phyloP scores from a whole-genome alignment of 2,329 filamentous ascomycete genomes.

The Aspergillus sp. region DNA sequence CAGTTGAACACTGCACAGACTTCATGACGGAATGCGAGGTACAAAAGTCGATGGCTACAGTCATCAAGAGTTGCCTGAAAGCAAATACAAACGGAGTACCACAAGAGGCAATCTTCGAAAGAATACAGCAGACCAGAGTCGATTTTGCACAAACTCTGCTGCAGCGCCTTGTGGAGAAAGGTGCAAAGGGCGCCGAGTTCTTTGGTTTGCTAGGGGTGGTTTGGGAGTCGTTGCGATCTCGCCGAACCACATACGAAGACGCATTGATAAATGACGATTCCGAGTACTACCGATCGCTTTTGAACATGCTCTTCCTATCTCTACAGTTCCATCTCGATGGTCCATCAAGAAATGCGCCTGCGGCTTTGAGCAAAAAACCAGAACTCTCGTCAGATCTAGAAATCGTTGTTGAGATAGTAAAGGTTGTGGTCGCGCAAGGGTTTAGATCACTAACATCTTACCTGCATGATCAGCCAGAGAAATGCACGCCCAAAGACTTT shows the following conservation, averaged over 20 bases:
- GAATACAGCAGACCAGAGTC: slow-evolving; percentile 74
- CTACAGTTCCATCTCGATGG: slow-evolving; percentile 59
- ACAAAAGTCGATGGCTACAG: slow-evolving; percentile 71
- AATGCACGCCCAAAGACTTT: slow-evolving; percentile 77
- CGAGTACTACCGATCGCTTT: slow-evolving; percentile 78
- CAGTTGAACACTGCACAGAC: slow-evolving; percentile 78
- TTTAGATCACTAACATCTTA: slow-evolving; percentile 81
- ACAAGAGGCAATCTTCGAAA: slow-evolving; percentile 79
- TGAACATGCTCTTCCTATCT: slow-evolving; percentile 83
- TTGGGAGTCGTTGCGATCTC: slow-evolving; percentile 64
- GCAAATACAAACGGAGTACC: slow-evolving; percentile 75
- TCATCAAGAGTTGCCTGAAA: slow-evolving; percentile 75
- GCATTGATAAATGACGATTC: slow-evolving; percentile 61
- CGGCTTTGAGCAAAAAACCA: slow-evolving; percentile 41
- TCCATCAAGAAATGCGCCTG: slow-evolving; percentile 38
- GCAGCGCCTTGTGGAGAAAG: slow-evolving; percentile 71
- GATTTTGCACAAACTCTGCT: slow-evolving; percentile 82
- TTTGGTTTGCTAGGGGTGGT: slow-evolving; percentile 60
- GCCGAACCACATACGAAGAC: slow-evolving; percentile 62
- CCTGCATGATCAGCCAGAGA: slow-evolving; percentile 73
- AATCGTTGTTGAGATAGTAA: slow-evolving; percentile 77
- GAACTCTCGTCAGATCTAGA: slow-evolving; percentile 52
- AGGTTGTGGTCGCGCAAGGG: slow-evolving; percentile 76
- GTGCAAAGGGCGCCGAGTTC: slow-evolving; percentile 55
- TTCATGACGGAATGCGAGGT: slow-evolving; percentile 60